These are phyloP conservation scores for Solanum etuberosum DNA, from an alignment of 257 asterid genomes.

Conservation along the genomic window DNA sequence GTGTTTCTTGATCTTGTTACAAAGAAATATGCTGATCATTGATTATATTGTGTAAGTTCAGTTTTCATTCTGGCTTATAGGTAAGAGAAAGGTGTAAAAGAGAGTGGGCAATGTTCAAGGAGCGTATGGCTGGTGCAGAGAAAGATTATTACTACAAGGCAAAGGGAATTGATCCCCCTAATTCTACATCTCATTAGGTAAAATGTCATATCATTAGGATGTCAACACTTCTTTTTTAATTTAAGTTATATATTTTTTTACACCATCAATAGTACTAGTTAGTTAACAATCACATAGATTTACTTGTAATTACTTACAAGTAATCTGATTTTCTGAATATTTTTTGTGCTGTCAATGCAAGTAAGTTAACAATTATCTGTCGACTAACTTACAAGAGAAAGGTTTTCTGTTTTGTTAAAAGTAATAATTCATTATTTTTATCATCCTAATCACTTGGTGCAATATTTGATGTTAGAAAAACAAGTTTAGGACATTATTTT, in stretches of 20 bases:
- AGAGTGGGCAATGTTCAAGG: constrained; percentile 73
- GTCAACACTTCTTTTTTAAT: not conserved
- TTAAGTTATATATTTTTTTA: not conserved
- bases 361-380: not conserved
- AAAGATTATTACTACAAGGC: constrained; percentile 41
- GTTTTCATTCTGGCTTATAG: constrained; percentile 13
- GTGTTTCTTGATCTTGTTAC: not conserved
- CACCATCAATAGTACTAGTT: not conserved
- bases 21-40: not conserved
- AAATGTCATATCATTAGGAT: not conserved
- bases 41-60: not conserved
- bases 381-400: not conserved
- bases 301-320: not conserved
- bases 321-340: not conserved
- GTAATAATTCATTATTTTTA: not conserved
- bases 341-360: not conserved
- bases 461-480: not conserved
- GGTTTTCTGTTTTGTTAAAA: not conserved
- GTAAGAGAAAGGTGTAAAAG: constrained; percentile 67
- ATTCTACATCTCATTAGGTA: constrained; percentile 31
- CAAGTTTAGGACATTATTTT: not conserved
- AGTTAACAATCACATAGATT: not conserved
- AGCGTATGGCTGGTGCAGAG: constrained; percentile 67
- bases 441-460: not conserved
- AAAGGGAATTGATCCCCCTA: constrained; percentile 52